Evolutionary conservation across 768 basidiomycete genomes (phyloP), one percentile per base, ranked within the genome.

Genomic region (Lentinus brumalis): DNA sequence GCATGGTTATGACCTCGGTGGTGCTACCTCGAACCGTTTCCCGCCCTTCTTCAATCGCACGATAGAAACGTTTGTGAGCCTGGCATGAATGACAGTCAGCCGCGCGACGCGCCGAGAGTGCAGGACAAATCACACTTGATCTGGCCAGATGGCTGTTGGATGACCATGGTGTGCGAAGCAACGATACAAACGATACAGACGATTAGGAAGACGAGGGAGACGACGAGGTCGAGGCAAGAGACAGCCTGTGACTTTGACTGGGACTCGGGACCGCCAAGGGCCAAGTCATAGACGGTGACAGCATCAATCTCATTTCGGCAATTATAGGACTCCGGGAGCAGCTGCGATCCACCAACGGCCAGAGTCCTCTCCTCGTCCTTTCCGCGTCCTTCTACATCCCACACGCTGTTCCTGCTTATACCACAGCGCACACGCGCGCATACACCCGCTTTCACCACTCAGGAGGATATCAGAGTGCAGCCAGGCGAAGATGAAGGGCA

Each of bases 11-110:
- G n/a, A 42, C 21, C 14, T 16, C 32, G 11, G 5, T 15, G 15
- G 21, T 6, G 21, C 26, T 26, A 94, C 96, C 83, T 99, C 97
- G 73, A 97, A 98, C 51, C 97, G 87, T 76, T 98, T 98, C 44
- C 97, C 97, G 49, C 91, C 94, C 73, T 98, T 98, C 82, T 95
- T 97, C 52, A 97, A 80, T 49, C 95, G 87, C 39, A 99, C 97
- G 73, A 98, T 85, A 41, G 94, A 94, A 60, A 98, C 96, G 71
- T 99, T 99, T 7, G 97, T 99, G 45, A 99, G 80, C 75, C 96
- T 98, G 75, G 44, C 66, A 56, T 15, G 30, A 42, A 46, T 49
- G 51, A 56, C 14, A 4, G 26, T 57, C 49, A 53, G 42, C 56
- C 54, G 53, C 53, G 50, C 61, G 67, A 68, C 53, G 42, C 41